A percentile compares a stretch with the other conserved stretches of the same genome.
Conservation (phyloP, 345 rosid genomes). For the Eucalyptus curtisii region DNA sequence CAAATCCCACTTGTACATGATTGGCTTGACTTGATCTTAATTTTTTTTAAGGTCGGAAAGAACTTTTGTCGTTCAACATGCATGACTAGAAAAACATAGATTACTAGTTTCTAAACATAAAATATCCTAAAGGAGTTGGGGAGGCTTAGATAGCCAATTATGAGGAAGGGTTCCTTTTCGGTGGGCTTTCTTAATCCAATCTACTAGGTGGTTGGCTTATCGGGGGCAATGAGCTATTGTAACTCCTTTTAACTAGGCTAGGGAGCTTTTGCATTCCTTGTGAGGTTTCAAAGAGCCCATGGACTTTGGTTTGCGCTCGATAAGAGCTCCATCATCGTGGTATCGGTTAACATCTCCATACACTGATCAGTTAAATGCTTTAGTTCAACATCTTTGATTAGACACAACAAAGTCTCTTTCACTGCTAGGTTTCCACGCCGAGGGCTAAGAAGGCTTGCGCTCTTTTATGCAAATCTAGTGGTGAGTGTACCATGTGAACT, state of each 20-base stretch:
- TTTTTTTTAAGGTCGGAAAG: no score
- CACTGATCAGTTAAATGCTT: no score
- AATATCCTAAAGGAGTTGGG: background rate
- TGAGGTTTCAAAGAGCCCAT: background rate
- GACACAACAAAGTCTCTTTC: background rate
- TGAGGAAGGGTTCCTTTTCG: background rate
- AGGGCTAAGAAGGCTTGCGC: background rate
- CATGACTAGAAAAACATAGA: no score
- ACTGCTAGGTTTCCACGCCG: background rate
- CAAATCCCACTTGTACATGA: background rate
- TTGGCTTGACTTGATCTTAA: background rate
- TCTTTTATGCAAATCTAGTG: background rate
- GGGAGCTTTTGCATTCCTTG: background rate
- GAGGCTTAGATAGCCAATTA: background rate
- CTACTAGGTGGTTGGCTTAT: background rate
- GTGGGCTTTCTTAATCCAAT: background rate
- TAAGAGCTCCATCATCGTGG: background rate
- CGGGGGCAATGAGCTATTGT: background rate
- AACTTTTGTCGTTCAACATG: background rate
- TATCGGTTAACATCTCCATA: background rate
- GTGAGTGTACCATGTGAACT: background rate
- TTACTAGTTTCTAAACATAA: background rate
- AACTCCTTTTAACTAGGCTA: background rate
- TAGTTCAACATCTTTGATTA: background rate
- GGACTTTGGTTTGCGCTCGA: background rate